Evolutionary conservation across 768 basidiomycete species (phyloP).

Genomic region (Tulasnella sp.): DNA sequence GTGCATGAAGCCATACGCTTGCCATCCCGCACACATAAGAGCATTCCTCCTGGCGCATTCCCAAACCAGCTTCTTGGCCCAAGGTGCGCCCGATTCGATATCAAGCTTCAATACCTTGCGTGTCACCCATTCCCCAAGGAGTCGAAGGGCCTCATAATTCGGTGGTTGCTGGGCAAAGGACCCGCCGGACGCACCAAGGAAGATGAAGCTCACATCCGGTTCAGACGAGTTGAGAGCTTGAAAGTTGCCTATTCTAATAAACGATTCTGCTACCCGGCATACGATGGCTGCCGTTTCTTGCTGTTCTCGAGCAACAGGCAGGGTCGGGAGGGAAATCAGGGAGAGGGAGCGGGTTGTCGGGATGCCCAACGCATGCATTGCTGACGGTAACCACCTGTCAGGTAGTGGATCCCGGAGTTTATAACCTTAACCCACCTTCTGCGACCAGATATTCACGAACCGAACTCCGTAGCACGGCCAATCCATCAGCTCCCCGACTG

Average conservation of each 20-base stretch:
- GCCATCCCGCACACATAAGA: slow-evolving; percentile 90
- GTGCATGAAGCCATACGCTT: slow-evolving; percentile 89
- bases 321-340: slow-evolving; percentile 56
- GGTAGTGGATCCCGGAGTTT: background rate
- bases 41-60: slow-evolving; percentile 80
- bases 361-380: slow-evolving; percentile 68
- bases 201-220: slow-evolving; percentile 24
- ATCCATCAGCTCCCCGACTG: slow-evolving; percentile 81
- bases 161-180: slow-evolving; percentile 22
- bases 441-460: slow-evolving; percentile 88
- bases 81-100: slow-evolving; percentile 38
- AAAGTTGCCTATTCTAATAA: slow-evolving; percentile 84
- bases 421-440: slow-evolving; percentile 72
- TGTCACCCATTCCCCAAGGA: slow-evolving; percentile 64
- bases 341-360: slow-evolving; percentile 83
- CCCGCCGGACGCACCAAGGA: slow-evolving; percentile 64
- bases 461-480: slow-evolving; percentile 89
- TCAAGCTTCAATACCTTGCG: slow-evolving; percentile 41
- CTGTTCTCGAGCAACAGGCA: slow-evolving; percentile 64
- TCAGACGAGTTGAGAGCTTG: slow-evolving; percentile 69
- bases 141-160: slow-evolving; percentile 60
- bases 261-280: slow-evolving; percentile 76
- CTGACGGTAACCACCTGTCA: slow-evolving; percentile 25
- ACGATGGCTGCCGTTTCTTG: slow-evolving; percentile 59
- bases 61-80: slow-evolving; percentile 59